Conservation (phyloP, 495 filamentous ascomycete species). For the Neurospora sp. region DNA sequence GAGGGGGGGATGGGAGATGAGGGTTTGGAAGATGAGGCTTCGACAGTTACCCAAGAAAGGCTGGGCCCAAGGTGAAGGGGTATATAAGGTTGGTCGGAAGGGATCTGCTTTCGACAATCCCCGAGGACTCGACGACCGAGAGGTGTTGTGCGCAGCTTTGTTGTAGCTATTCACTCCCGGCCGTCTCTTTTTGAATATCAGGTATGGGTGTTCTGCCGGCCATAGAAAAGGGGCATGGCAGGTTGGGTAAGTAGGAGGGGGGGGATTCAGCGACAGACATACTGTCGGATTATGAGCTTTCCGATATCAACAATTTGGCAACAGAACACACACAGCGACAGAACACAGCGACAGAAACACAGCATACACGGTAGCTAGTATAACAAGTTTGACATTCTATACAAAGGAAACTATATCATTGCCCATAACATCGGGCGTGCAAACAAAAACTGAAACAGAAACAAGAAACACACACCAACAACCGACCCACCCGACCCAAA, state of each 20-base stretch:
- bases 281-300: not conserved
- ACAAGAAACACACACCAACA: not conserved
- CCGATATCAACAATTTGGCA: too few relatives aligned
- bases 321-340: not conserved
- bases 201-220: not conserved
- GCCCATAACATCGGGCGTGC: not conserved
- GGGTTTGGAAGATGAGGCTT: not conserved
- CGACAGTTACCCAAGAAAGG: not conserved
- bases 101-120: not conserved
- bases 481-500: not conserved
- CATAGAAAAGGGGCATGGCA: not conserved
- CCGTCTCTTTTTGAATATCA: not conserved
- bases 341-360: not conserved
- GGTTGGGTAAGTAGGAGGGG: not conserved
- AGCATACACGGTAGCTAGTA: not conserved
- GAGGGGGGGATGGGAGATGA: not conserved
- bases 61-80: not conserved
- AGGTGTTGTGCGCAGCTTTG: not conserved
- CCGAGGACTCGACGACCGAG: not conserved
- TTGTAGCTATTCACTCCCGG: not conserved
- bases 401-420: not conserved
- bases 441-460: too few relatives aligned
- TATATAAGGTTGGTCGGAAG: not conserved
- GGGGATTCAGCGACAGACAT: not conserved
- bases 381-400: not conserved